Base-by-base conservation (phyloP, 2,329 filamentous ascomycete genomes). In the Claviceps fusiformis region DNA sequence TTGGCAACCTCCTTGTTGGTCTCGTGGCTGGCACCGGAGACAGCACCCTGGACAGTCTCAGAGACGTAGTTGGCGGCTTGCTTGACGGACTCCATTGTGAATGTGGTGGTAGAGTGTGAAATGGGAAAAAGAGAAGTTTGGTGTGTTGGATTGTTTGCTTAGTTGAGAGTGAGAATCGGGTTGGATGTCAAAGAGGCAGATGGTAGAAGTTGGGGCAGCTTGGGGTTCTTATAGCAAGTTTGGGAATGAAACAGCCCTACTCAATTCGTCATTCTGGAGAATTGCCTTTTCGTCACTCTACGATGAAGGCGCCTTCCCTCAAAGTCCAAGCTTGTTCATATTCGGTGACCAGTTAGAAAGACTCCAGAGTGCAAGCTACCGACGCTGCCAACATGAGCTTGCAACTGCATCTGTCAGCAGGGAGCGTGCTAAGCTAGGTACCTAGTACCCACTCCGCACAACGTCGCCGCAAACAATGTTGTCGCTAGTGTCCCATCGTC, bases 1-100 rank as follows among this genome's bases (percentile, higher is more conserved):
- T 86, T 86, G 68, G 83, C 83, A 62, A 82, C 73, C 62, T 75
- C 68, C 80, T 86, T 86, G 81, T 86, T 86, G 74, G 74, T 73
- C 75, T 86, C 82, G 79, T 87, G 86, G 73, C 75, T 79, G 60
- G 77, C 75, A 63, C 75, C 74, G 58, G 76, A 72, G 61, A 73
- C 65, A 53, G 74, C 73, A 63, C 81, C 76, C 75, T 85, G 78
- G 65, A 85, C 68, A 62, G 74, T 73, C 78, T 87, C 83, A 62
- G 79, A 71, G 72, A 85, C 81, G 79, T 85, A 85, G 80, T 85
- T 85, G 73, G 71, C 78, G 67, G 76, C 78, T 73, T 85, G 80
- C 75, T 77, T 77, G 62, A 72, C 60, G 62, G 73, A 68, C 61
- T 80, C 77, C 77, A 80, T 79, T 63, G 53, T 61, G 54, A 45